Evolutionary conservation across 2,329 filamentous ascomycete species (phyloP).

Genomic region (Penicillium sclerotigenum): DNA sequence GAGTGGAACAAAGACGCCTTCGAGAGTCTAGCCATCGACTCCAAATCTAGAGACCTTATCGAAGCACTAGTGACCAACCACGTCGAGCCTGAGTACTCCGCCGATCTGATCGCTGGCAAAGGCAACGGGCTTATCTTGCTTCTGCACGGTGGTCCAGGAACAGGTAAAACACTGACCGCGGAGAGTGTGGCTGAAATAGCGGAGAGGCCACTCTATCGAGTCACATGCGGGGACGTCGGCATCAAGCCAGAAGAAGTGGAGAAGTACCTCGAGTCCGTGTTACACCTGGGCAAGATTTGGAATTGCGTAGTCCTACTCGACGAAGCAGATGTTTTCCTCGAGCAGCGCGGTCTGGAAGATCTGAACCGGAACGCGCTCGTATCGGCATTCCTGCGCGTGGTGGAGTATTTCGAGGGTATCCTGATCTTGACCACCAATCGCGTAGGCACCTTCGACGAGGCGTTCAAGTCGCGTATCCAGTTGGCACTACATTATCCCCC

Average conservation of each 20-base stretch:
- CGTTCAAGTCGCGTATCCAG: constrained; percentile 18
- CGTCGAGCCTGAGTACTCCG: neutral
- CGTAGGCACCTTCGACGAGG: constrained; percentile 11
- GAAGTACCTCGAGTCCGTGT: constrained; percentile 16
- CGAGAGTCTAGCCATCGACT: constrained; percentile 16
- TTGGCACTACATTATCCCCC: constrained; percentile 12
- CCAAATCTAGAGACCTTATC: constrained; percentile 7
- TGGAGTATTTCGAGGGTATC: constrained; percentile 26
- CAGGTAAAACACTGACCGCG: constrained; percentile 67
- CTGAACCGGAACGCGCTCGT: constrained; percentile 22
- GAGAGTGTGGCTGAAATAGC: constrained; percentile 61
- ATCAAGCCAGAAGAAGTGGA: constrained; percentile 10
- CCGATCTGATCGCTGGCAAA: constrained; percentile 18
- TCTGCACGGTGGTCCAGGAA: constrained; percentile 38
- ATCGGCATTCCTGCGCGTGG: constrained; percentile 22
- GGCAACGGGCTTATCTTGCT: constrained; percentile 20
- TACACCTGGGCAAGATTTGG: constrained; percentile 16
- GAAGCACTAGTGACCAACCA: constrained; percentile 13
- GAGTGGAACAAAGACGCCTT: constrained; percentile 21
- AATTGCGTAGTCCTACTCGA: constrained; percentile 11
- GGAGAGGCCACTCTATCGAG: constrained; percentile 13
- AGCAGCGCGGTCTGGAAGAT: constrained; percentile 9
- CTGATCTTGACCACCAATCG: constrained; percentile 23
- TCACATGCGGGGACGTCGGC: constrained; percentile 10
- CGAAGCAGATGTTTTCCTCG: constrained; percentile 14